Base-by-base conservation (phyloP, 2,329 filamentous ascomycete genomes). In the Claviceps sp. region DNA sequence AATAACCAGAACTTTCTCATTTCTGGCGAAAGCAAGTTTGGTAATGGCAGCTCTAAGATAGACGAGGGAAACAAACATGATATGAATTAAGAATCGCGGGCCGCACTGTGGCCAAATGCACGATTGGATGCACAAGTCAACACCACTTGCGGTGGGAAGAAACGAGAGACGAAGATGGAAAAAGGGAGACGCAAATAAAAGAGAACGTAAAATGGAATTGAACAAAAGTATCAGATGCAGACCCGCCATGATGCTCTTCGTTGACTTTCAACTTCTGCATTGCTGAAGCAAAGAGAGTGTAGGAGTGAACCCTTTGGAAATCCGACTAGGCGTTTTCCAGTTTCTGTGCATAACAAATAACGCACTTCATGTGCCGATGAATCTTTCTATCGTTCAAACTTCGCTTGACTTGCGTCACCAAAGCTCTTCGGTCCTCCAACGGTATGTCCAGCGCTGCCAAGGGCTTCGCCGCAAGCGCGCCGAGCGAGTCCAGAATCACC, bases 261-360 rank as follows among this genome's bases (percentile, higher is more conserved):
- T 22, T 30, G 18, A 20, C 9, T 4, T 11, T 11, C 9, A 34
- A 11, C 30, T 34, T 34, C 9, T 34, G 30, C 30, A 4, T 4
- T 11, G 30, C 30, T 30, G 8, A 30, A 30, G 30, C 30, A 34
- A 34, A 34, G 9, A 34, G 30, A 34, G 30, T 34, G 30, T 34
- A 34, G 30, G 30, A 34, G 9, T 34, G 30, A 34, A 34, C 9
- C 3, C 30, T 34, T 34, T 34, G 30, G 1, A 34, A 22, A 42
- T 34, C 24, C 8, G 42, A 26, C 42, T 49, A 47, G 34, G 37
- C 14, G 37, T 48, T 41, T 34, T 55, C 48, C 40, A 50, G 53
- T 57, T 74, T 76, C 54, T 75, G 71, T 2, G 67, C 73, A 56
- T 66, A 72, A 47, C 69, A 65, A 52, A 73, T 66, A 40, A 67